phyloP scores from a whole-genome alignment of 2,329 filamentous ascomycete species.

The Elsinoe batatas region DNA sequence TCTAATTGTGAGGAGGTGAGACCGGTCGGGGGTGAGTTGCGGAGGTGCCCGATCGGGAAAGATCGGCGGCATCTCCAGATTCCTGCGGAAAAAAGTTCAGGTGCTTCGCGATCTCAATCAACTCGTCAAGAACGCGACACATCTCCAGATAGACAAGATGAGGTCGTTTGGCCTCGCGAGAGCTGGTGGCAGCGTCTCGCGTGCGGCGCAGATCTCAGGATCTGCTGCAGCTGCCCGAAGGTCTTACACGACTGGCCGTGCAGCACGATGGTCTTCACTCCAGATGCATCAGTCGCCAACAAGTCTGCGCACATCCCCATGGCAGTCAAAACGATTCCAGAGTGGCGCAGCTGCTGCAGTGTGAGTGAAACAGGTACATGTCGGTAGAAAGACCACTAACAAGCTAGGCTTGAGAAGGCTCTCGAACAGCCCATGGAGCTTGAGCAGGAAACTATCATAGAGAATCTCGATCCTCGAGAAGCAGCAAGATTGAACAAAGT shows the following conservation, averaged over 20 bases:
- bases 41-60: neutral
- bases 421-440: conserved; percentile 47
- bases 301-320: conserved; percentile 12
- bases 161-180: conserved; percentile 2
- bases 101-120: neutral
- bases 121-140: neutral
- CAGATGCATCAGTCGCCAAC: neutral
- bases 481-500: conserved; percentile 67
- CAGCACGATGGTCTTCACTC: neutral
- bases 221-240: neutral
- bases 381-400: neutral
- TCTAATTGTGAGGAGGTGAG: too few relatives aligned
- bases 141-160: conserved; percentile 7
- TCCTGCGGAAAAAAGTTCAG: conserved; percentile 5
- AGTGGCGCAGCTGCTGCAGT: conserved; percentile 22
- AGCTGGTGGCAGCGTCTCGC: neutral
- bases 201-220: neutral
- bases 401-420: conserved; percentile 44
- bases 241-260: neutral
- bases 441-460: conserved; percentile 57
- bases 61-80: neutral
- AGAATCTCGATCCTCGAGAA: conserved; percentile 73
- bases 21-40: too few relatives aligned
- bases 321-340: conserved; percentile 20
- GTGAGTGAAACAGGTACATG: conserved; percentile 15